Evolutionary conservation across 192 early-diverging fungal species (phyloP).

Genomic region (Entophlyctis luteolus): DNA sequence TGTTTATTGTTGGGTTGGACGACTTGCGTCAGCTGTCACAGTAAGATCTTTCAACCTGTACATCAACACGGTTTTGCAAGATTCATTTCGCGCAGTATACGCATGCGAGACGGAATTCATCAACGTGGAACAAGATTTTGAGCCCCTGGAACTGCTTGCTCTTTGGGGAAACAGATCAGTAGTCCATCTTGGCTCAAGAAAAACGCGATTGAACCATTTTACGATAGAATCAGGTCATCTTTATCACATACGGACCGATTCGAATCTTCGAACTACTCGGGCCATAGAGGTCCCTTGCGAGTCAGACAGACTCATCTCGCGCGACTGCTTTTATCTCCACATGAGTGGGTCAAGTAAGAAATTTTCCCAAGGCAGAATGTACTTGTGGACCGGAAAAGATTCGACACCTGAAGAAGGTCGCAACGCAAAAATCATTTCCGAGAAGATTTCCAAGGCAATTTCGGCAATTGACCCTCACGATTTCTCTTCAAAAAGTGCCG

Average conservation of each 20-base stretch:
- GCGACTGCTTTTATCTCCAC: slow-evolving; percentile 49
- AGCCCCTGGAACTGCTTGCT: slow-evolving; percentile 48
- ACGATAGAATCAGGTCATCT: background rate
- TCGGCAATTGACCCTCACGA: too few relatives aligned
- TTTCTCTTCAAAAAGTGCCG: too few relatives aligned
- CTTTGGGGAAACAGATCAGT: slow-evolving; percentile 45
- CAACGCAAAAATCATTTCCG: slow-evolving; percentile 21
- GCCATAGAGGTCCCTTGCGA: slow-evolving; percentile 37
- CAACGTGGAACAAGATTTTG: slow-evolving; percentile 42
- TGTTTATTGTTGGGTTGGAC: slow-evolving; percentile 56
- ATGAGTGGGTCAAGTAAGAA: background rate
- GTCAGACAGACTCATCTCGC: slow-evolving; percentile 23
- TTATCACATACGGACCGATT: slow-evolving; percentile 52
- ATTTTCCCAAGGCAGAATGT: slow-evolving; percentile 7
- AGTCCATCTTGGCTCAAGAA: slow-evolving; percentile 40
- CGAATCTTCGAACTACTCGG: slow-evolving; percentile 39
- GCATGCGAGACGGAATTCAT: slow-evolving; percentile 36
- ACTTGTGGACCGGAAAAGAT: slow-evolving; percentile 45
- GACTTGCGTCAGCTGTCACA: slow-evolving; percentile 29
- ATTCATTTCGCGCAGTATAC: slow-evolving; percentile 44
- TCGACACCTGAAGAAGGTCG: slow-evolving; percentile 35
- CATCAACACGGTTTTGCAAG: slow-evolving; percentile 46
- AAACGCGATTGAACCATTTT: background rate
- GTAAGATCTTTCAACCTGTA: slow-evolving; percentile 49
- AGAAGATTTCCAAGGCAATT: too few relatives aligned